Conservation (phyloP, 495 filamentous ascomycete genomes). For the Aspergillus campestris region DNA sequence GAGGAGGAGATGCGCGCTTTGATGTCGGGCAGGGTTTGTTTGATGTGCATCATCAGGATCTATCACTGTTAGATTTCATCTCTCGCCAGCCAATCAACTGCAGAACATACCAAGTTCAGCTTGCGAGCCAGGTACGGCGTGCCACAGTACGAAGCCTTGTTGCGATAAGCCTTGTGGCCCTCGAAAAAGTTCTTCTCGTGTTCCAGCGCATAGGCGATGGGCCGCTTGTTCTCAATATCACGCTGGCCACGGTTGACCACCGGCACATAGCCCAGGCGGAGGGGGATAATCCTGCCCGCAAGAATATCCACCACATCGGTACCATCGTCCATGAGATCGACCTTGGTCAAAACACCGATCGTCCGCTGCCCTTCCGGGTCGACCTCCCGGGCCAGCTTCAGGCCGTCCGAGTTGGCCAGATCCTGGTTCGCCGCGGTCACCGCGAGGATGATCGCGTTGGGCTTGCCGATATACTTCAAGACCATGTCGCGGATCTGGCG, state of each 20-base stretch:
- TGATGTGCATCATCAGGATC: conserved; percentile 99
- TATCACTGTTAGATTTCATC: conserved; percentile 23
- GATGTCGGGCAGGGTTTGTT: conserved; percentile 98
- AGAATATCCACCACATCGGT: conserved; percentile 99
- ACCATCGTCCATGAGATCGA: conserved; percentile 98
- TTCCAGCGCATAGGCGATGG: conserved; percentile 87
- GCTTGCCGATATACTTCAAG: conserved; percentile 94
- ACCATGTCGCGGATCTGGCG: conserved; percentile 97
- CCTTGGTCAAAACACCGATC: conserved; percentile 97
- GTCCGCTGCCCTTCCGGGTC: conserved; percentile 97
- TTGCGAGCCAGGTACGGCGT: conserved; percentile 96
- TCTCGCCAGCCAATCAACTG: neutral
- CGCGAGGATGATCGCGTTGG: conserved; percentile 95
- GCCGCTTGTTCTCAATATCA: conserved; percentile 95
- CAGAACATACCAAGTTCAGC: conserved; percentile 66
- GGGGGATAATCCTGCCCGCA: conserved; percentile 92
- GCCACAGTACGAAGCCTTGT: conserved; percentile 97
- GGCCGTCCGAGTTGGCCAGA: conserved; percentile 95
- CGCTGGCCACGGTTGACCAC: conserved; percentile 99
- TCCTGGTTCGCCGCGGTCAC: conserved; percentile 96
- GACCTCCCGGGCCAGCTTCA: conserved; percentile 94
- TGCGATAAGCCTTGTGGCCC: conserved; percentile 95
- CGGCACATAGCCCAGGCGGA: conserved; percentile 93
- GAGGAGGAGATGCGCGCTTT: conserved; percentile 89
- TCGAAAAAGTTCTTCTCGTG: conserved; percentile 97